Evolutionary conservation across 2,329 filamentous ascomycete species (phyloP).

Genomic region (Cryoendolithus antarcticus): DNA sequence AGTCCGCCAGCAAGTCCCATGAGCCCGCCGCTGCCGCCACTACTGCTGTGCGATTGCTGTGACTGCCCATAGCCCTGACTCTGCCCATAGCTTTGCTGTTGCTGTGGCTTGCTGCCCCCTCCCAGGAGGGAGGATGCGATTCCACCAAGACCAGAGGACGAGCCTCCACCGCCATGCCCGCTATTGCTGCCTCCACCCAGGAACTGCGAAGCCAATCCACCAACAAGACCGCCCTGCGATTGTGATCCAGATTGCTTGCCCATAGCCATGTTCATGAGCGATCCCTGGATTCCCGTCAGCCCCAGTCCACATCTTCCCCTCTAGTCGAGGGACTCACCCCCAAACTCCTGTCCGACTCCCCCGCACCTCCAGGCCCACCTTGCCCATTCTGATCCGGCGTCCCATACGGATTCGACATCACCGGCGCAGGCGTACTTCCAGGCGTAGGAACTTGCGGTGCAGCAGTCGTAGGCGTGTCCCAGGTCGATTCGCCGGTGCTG

Average conservation of each 20-base stretch:
- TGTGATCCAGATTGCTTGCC: conserved; percentile 15
- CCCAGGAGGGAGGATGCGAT: conserved; percentile 12
- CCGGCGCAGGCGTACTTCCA: conserved; percentile 24
- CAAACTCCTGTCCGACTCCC: conserved; percentile 15
- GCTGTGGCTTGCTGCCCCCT: conserved; percentile 14
- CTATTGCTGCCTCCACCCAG: conserved; percentile 2
- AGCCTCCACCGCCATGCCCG: neutral
- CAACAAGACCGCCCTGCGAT: neutral
- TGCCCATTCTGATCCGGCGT: conserved; percentile 14
- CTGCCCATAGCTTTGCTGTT: conserved; percentile 2
- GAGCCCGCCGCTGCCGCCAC: conserved; percentile 4
- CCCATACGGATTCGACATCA: conserved; percentile 21
- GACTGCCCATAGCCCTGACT: neutral
- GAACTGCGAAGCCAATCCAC: neutral
- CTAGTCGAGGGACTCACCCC: conserved; percentile 11
- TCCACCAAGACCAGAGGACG: conserved; percentile 10
- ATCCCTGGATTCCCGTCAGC: too few relatives aligned
- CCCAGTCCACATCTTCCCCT: too few relatives aligned
- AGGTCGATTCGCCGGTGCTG: conserved; percentile 29
- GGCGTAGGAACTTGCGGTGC: conserved; percentile 27
- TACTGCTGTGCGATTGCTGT: conserved; percentile 3
- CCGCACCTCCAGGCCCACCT: conserved; percentile 3
- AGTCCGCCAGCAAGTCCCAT: conserved; percentile 13
- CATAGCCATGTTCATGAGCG: conserved; percentile 9
- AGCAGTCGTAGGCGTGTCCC: conserved; percentile 27